Percentiles rank a stretch among this genome's conserved stretches.
Conservation (phyloP, 2,329 filamentous ascomycete genomes). For the Aureobasidium lini region DNA sequence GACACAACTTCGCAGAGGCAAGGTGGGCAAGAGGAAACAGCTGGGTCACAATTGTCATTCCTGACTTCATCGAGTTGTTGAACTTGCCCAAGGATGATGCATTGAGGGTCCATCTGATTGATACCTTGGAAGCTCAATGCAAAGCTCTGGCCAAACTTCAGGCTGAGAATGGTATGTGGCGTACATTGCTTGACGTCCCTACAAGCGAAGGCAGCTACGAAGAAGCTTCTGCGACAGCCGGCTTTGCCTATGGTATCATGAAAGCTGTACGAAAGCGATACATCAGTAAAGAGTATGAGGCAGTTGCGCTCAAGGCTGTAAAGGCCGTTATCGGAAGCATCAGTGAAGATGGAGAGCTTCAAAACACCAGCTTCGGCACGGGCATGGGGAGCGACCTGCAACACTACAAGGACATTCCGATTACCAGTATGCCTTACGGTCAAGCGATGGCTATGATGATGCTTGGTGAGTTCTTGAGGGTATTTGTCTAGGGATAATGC, state of each 20-base stretch:
- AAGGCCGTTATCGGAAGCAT: conserved; percentile 60
- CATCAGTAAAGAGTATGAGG: conserved; percentile 54
- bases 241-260: conserved; percentile 72
- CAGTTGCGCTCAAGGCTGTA: conserved; percentile 57
- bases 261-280: conserved; percentile 66
- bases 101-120: conserved; percentile 51
- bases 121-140: conserved; percentile 62
- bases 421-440: conserved; percentile 77
- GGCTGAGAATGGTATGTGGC: conserved; percentile 58
- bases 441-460: conserved; percentile 83
- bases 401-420: conserved; percentile 68
- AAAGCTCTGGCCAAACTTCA: conserved; percentile 57
- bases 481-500: conserved; percentile 39
- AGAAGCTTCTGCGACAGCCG: conserved; percentile 70
- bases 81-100: conserved; percentile 54
- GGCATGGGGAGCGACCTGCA: conserved; percentile 66
- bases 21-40: conserved; percentile 56
- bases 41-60: conserved; percentile 78
- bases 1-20: conserved; percentile 51
- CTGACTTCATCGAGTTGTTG: conserved; percentile 69
- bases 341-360: conserved; percentile 59
- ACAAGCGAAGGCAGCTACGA: conserved; percentile 62
- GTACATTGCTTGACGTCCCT: conserved; percentile 63
- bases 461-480: conserved; percentile 63
- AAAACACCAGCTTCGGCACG: conserved; percentile 71